Base-by-base conservation (phyloP, 768 basidiomycete genomes). In the Tulasnella sp. region DNA sequence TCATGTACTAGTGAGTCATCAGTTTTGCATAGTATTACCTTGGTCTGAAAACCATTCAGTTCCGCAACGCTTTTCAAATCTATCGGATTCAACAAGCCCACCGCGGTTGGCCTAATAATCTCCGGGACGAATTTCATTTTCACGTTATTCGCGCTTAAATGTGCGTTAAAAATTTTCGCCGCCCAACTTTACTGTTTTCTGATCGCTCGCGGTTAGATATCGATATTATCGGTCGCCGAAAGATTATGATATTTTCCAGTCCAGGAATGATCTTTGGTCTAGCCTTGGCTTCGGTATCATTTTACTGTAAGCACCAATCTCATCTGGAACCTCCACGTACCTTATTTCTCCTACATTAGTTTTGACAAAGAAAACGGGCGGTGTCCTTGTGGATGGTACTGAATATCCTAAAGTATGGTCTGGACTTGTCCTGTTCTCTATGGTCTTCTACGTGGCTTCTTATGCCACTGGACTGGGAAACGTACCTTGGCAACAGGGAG, bases 401-500 rank as follows among this genome's bases (percentile, higher is more conserved):
- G 61, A 72, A 20, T 84, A 83, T 59, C 70, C 78, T 2, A 70
- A 62, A 25, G 62, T 70, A 13, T 85, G 78, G 79, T 81, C 79
- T 4, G 72, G 72, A 1, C 65, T 83, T 52, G 81, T 88, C 3
- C 63, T 88, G n/a, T 54, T 80, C 5, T 74, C 80, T n/a, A 88
- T 89, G 82, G 77, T 90, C 57, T 61, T 83, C 57, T 89, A 81
- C 64, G 84, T 87, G 19, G 81, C 81, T 1, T 80, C 80, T 8
- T 90, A 89, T 59, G 87, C 83, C 0, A 81, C 75, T 2, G 81
- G 84, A 3, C 66, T 86, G 13, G 84, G 84, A 0, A 83, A 84
- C 58, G 77, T 86, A 2, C 86, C 86, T 0, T 88, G 86, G 86
- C 83, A 86, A 59, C 86, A 87, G 63, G 84, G 83, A 37, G 86